These are phyloP conservation scores for Leccinum rimulosum DNA, from an alignment of 768 basidiomycete species.

Conservation along the genomic window DNA sequence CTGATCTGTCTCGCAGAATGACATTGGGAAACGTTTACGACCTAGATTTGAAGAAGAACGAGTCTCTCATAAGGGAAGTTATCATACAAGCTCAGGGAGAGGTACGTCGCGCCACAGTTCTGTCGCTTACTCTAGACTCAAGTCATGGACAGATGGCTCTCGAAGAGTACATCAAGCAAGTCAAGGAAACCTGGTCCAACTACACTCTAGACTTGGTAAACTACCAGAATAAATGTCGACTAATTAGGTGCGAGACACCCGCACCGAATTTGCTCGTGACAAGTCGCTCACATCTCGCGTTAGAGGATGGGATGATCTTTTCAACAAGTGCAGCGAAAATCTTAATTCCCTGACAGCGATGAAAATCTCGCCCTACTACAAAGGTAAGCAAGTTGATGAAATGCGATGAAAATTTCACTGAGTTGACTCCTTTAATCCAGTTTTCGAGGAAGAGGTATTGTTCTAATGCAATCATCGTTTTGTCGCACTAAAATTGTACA, in stretches of 20 bases:
- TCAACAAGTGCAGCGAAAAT: slow-evolving; percentile 97
- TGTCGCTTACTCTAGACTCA: slow-evolving; percentile 8
- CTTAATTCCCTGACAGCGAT: slow-evolving; percentile 94
- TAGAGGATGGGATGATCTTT: slow-evolving; percentile 96
- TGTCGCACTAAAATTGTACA: slow-evolving; percentile 9
- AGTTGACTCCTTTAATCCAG: slow-evolving; percentile 36
- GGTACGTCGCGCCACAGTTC: slow-evolving; percentile 38
- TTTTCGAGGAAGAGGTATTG: slow-evolving; percentile 83
- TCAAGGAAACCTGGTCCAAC: slow-evolving; percentile 95
- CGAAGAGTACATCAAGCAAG: slow-evolving; percentile 93
- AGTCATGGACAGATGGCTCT: slow-evolving; percentile 72
- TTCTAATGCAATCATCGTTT: neutral
- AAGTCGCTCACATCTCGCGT: slow-evolving; percentile 8
- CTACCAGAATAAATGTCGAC: slow-evolving; percentile 97
- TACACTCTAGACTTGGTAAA: slow-evolving; percentile 96
- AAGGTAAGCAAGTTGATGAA: slow-evolving; percentile 50
- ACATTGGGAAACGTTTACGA: slow-evolving; percentile 97
- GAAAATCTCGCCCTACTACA: slow-evolving; percentile 98
- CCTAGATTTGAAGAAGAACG: slow-evolving; percentile 92
- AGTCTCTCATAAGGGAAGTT: slow-evolving; percentile 86
- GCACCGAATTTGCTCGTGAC: neutral
- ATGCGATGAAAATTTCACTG: too few species aligned
- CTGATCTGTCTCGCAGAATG: slow-evolving; percentile 55
- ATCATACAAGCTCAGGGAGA: slow-evolving; percentile 98
- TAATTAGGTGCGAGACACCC: slow-evolving; percentile 63